Evolutionary conservation across 2,329 filamentous ascomycete genomes (phyloP).

Genomic region (Ceratocystis colombiana): DNA sequence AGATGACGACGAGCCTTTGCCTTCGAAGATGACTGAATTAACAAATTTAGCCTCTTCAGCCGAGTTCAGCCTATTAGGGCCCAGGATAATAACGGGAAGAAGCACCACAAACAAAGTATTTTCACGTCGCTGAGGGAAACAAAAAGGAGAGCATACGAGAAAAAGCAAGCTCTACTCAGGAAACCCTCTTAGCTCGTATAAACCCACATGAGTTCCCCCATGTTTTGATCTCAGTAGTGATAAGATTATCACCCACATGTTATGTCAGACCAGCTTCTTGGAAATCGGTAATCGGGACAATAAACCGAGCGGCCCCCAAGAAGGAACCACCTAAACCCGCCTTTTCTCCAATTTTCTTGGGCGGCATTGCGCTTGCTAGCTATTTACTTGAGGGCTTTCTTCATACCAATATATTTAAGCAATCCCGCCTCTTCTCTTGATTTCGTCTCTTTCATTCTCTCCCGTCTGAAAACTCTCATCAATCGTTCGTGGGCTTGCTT

Average conservation of each 20-base stretch:
- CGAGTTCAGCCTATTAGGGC: not conserved
- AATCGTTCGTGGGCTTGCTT: too few species aligned
- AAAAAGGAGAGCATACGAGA: not conserved
- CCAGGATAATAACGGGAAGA: not conserved
- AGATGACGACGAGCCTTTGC: too few species aligned
- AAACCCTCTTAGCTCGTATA: not conserved
- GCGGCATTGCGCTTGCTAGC: not conserved
- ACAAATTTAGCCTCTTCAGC: too few species aligned
- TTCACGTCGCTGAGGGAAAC: not conserved
- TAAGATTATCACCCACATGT: too few species aligned
- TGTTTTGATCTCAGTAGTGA: too few species aligned
- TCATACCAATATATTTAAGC: not conserved
- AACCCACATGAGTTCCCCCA: too few species aligned
- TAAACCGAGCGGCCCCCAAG: not conserved
- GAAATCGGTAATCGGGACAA: not conserved
- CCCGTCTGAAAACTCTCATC: too few species aligned
- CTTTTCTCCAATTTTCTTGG: constrained; percentile 5
- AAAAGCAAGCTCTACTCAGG: too few species aligned
- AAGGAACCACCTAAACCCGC: not conserved
- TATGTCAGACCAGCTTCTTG: not conserved
- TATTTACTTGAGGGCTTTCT: too few species aligned
- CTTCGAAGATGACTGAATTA: too few species aligned
- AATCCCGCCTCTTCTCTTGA: too few species aligned
- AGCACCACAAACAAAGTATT: not conserved
- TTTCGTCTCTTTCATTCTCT: too few species aligned